Evolutionary conservation across 768 basidiomycete species (phyloP).

Genomic region (Podaxis mareebaensis): DNA sequence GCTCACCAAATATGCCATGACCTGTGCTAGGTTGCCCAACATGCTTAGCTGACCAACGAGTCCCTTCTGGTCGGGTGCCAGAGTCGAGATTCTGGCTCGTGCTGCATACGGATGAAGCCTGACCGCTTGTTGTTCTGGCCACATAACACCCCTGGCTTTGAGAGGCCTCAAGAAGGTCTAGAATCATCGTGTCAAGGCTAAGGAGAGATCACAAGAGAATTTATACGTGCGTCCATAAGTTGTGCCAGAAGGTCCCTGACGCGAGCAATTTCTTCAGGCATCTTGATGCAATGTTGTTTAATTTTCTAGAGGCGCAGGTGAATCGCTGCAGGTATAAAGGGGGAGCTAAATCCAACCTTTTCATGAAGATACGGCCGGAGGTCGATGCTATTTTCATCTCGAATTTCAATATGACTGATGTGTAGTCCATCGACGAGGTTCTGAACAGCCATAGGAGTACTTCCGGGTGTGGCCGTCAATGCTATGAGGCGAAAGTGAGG

Average conservation of each 20-base stretch:
- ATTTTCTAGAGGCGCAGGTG: conserved; percentile 48
- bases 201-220: neutral
- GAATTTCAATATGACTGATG: conserved; percentile 92
- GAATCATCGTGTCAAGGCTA: conserved; percentile 5
- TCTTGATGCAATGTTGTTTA: conserved; percentile 75
- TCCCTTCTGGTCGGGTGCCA: conserved; percentile 45
- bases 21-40: conserved; percentile 65
- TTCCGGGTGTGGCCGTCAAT: conserved; percentile 93
- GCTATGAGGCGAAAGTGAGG: conserved; percentile 92
- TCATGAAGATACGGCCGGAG: conserved; percentile 83
- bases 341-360: conserved; percentile 53
- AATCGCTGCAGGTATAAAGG: neutral
- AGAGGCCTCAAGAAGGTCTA: conserved; percentile 28
- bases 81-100: conserved; percentile 40
- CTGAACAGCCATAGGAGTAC: conserved; percentile 86
- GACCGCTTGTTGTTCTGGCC: conserved; percentile 34
- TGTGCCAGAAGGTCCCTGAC: conserved; percentile 68
- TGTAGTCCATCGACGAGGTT: conserved; percentile 89
- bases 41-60: conserved; percentile 51
- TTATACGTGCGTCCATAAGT: conserved; percentile 67
- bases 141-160: conserved; percentile 23
- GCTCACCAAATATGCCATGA: conserved; percentile 86
- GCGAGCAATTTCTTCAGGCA: conserved; percentile 64
- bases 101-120: conserved; percentile 47
- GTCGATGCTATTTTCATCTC: conserved; percentile 89